A percentile compares a stretch with the other conserved stretches of the same genome.
These are phyloP conservation scores for Circinella minor DNA, from an alignment of 371 early-diverging fungal genomes.

Conservation along the genomic window DNA sequence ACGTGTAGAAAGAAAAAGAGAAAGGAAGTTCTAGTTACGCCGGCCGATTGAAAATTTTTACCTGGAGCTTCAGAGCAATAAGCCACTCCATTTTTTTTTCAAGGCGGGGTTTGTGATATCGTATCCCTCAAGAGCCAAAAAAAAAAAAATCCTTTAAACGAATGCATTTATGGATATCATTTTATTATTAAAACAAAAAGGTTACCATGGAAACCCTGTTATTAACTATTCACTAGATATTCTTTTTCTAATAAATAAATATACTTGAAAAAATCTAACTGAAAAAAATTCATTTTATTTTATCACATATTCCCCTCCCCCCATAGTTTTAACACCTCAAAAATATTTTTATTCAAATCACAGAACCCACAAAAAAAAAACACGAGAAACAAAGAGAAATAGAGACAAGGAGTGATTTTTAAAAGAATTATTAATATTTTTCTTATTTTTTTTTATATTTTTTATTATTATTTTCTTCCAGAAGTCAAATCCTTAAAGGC, in stretches of 20 bases:
- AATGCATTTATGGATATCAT: too few relatives aligned
- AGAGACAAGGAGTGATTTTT: slow-evolving; percentile 1
- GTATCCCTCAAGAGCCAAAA: too few relatives aligned
- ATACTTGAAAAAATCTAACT: too few relatives aligned
- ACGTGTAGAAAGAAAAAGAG: slow-evolving; percentile 40
- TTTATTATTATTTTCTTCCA: slow-evolving; percentile 30
- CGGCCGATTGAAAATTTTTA: slow-evolving; percentile 17
- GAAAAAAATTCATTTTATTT: too few relatives aligned
- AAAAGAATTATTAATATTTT: neutral
- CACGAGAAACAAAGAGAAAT: neutral
- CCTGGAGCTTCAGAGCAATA: neutral
- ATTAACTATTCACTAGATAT: too few relatives aligned
- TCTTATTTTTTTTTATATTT: slow-evolving; percentile 14
- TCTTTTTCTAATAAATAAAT: too few relatives aligned
- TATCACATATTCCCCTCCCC: too few relatives aligned
- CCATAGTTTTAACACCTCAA: too few relatives aligned
- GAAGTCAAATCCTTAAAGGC: slow-evolving; percentile 77
- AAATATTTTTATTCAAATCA: neutral
- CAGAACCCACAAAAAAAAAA: too few relatives aligned
- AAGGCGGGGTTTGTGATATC: neutral
- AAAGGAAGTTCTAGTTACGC: slow-evolving; percentile 20
- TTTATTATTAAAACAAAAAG: too few relatives aligned
- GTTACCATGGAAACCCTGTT: too few relatives aligned
- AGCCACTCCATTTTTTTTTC: slow-evolving; percentile 1
- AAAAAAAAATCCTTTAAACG: too few relatives aligned